Evolutionary conservation across 2,329 filamentous ascomycete genomes (phyloP), one percentile per base, ranked within the genome.

Genomic region (Tolypocladium album): DNA sequence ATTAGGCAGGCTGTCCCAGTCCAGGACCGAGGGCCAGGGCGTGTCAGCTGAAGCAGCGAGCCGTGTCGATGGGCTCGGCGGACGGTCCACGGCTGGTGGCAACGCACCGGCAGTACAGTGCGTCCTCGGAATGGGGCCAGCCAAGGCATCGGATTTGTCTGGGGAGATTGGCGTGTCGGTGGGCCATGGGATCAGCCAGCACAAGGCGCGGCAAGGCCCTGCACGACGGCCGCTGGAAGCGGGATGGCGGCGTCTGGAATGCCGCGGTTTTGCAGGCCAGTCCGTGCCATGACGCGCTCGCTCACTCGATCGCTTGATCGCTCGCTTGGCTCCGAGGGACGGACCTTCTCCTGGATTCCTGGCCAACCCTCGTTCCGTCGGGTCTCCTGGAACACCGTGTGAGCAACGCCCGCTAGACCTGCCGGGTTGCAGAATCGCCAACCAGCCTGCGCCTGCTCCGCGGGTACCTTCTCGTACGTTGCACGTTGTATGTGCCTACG

Each of bases 31-130:
- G 45, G 47, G 27, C 20, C 47, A 50, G 17, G 47, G 31, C 31
- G 50, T 12, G 31, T 22, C 50, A n/a, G 31, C 31, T 67, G 38
- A 63, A 65, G 64, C 64, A 60, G 62, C 58, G 56, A 60, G 58
- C 70, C 63, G 69, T 72, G 64, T 55, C 55, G 61, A 62, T 60
- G 52, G 22, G 45, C 42, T n/a, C 9, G 40, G 39, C 39, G 61
- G 59, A 66, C 66, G 61, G 64, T 63, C 20, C 27, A 27, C 12
- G 53, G 58, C 39, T 43, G 60, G 61, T 59, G 62, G 61, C 59
- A 57, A 60, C 50, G 31, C 55, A 55, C 64, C 55, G 61, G 63
- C 59, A 59, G 63, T 65, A 72, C 70, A 69, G 69, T 70, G 68
- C 61, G 63, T 50, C 24, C 11, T 11, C 20, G 40, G 39, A 56